Percentiles rank a stretch among this genome's conserved stretches.
Evolutionary conservation across 768 basidiomycete species (phyloP).

Genomic region (Candolleomyces eurysporus): DNA sequence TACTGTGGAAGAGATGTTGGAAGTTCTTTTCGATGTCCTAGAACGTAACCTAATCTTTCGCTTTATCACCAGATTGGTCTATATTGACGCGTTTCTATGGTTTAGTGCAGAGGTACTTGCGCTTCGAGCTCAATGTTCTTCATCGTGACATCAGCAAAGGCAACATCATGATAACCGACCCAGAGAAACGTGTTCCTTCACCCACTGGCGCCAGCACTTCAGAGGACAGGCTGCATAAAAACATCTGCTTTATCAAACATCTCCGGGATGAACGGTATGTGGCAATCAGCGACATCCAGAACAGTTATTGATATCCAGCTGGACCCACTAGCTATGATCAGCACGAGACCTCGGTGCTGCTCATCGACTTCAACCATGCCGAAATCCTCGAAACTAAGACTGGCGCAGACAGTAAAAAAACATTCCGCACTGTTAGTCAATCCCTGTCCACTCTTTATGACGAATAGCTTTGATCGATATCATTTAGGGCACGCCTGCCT

Average conservation of each 20-base stretch:
- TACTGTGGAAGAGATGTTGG: background rate
- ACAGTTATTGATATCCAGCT: background rate
- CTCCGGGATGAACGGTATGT: background rate
- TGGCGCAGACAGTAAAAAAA: background rate
- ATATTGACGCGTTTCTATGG: background rate
- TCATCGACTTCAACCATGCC: constrained; percentile 5
- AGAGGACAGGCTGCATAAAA: background rate
- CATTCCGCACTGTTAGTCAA: background rate
- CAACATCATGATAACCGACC: background rate
- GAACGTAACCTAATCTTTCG: background rate
- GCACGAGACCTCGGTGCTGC: background rate
- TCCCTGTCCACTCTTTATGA: background rate
- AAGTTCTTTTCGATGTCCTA: background rate
- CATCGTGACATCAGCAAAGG: constrained; percentile 4
- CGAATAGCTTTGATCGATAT: background rate
- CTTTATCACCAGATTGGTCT: background rate
- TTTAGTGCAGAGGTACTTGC: background rate
- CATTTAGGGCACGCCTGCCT: background rate
- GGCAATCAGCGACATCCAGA: background rate
- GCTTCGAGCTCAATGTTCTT: background rate
- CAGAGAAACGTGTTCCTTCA: background rate
- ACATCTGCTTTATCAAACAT: background rate
- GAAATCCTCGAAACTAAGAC: background rate
- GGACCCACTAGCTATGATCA: background rate
- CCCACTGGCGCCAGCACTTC: background rate